A percentile compares a stretch with the other conserved stretches of the same genome.
Conservation (phyloP, 2,329 filamentous ascomycete species). For the Fusarium sp. region DNA sequence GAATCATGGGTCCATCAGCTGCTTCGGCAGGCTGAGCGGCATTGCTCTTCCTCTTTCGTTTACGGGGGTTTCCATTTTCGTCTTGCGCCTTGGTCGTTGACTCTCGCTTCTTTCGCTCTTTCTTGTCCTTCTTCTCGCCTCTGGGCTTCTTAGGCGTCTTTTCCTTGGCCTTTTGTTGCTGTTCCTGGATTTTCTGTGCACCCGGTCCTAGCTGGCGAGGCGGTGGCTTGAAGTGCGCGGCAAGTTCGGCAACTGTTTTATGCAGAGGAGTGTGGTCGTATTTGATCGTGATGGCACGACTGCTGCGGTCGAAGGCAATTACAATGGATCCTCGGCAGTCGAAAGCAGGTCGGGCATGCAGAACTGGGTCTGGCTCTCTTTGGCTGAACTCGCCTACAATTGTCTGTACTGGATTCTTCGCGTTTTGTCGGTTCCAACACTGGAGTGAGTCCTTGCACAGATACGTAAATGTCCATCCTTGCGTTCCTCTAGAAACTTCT, state of each 20-base stretch:
- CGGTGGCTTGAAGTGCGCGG: slow-evolving; percentile 59
- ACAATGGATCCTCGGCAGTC: slow-evolving; percentile 66
- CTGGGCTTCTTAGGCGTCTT: slow-evolving; percentile 46
- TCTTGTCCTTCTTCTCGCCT: slow-evolving; percentile 46
- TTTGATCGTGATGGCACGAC: slow-evolving; percentile 61
- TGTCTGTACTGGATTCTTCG: slow-evolving; percentile 54
- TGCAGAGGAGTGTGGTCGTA: slow-evolving; percentile 69
- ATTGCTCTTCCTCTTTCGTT: slow-evolving; percentile 46
- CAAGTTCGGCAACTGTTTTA: slow-evolving; percentile 63
- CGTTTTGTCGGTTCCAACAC: slow-evolving; percentile 61
- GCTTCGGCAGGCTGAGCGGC: slow-evolving; percentile 28
- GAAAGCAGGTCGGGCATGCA: slow-evolving; percentile 66
- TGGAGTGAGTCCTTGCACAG: slow-evolving; percentile 64
- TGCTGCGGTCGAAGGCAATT: slow-evolving; percentile 61
- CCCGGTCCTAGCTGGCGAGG: slow-evolving; percentile 49
- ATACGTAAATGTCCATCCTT: slow-evolving; percentile 66
- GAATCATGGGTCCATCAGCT: slow-evolving; percentile 21
- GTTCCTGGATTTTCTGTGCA: slow-evolving; percentile 42
- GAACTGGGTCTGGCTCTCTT: slow-evolving; percentile 58
- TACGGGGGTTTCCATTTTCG: slow-evolving; percentile 43
- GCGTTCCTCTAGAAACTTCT: slow-evolving; percentile 56
- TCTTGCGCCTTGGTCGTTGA: slow-evolving; percentile 39
- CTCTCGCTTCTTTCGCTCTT: slow-evolving; percentile 38
- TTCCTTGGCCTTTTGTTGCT: slow-evolving; percentile 39
- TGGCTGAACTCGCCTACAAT: slow-evolving; percentile 62